Evolutionary conservation across 331 rosid genomes (phyloP).

Genomic region (Arachis monticola): DNA sequence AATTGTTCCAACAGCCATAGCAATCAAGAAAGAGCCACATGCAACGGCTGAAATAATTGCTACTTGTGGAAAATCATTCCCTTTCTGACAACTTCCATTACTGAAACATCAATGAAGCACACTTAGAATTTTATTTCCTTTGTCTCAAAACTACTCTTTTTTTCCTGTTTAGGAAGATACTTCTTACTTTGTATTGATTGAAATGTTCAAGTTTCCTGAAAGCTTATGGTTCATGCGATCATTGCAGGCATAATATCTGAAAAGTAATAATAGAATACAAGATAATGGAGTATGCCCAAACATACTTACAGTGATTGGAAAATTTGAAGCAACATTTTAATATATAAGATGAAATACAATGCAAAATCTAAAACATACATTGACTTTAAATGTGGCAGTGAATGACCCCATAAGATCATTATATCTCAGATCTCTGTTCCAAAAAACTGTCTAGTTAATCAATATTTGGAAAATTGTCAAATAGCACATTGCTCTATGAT

Average conservation of each 20-base stretch:
- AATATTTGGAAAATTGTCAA: slow-evolving; percentile 17
- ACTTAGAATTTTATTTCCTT: slow-evolving; percentile 25
- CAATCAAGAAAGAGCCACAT: slow-evolving; percentile 64
- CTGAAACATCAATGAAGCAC: slow-evolving; percentile 48
- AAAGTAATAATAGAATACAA: slow-evolving; percentile 27
- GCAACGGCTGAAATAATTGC: slow-evolving; percentile 61
- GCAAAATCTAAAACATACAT: slow-evolving; percentile 57
- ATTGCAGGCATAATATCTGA: slow-evolving; percentile 78
- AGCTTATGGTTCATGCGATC: slow-evolving; percentile 40
- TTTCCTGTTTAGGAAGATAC: background rate
- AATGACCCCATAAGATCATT: slow-evolving; percentile 63
- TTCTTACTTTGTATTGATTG: slow-evolving; percentile 65
- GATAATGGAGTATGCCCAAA: slow-evolving; percentile 17
- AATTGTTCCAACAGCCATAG: slow-evolving; percentile 56
- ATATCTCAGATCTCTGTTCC: slow-evolving; percentile 76
- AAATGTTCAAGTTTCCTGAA: slow-evolving; percentile 50
- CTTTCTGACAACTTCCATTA: slow-evolving; percentile 51
- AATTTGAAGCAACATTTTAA: background rate
- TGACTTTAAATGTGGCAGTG: slow-evolving; percentile 53
- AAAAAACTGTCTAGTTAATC: slow-evolving; percentile 23
- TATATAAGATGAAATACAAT: slow-evolving; percentile 17
- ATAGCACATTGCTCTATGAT: background rate
- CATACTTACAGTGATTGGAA: too few relatives aligned
- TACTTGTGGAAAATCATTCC: slow-evolving; percentile 25
- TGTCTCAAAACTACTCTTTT: background rate